Conservation (phyloP, 768 basidiomycete genomes). For the Psilocybe tampanensis region DNA sequence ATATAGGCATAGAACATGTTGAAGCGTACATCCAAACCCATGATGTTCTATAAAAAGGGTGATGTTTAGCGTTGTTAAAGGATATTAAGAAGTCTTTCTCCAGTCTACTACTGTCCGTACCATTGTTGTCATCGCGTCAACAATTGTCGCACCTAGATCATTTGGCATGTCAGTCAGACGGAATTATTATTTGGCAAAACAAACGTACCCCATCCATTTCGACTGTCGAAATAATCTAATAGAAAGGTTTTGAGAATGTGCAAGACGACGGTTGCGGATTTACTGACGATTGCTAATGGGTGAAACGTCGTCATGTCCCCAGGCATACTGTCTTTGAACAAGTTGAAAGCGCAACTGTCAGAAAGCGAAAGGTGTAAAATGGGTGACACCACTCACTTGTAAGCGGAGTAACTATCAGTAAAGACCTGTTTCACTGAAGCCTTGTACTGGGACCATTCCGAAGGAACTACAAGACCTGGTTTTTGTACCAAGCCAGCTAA, state of each 20-base stretch:
- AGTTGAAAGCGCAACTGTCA: not conserved
- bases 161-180: constrained; percentile 18
- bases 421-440: constrained; percentile 53
- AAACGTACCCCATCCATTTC: constrained; percentile 46
- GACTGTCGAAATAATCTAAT: constrained; percentile 35
- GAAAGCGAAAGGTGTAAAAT: no score
- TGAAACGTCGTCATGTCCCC: constrained; percentile 60
- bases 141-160: constrained; percentile 62
- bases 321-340: constrained; percentile 54
- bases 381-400: constrained; percentile 46
- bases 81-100: not conserved
- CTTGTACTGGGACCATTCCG: constrained; percentile 33
- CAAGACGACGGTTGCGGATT: not conserved
- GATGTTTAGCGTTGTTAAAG: not conserved
- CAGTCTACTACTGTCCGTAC: constrained; percentile 37
- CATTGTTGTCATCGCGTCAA: constrained; percentile 65
- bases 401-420: constrained; percentile 52
- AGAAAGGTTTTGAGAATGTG: not conserved
- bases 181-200: not conserved
- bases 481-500: constrained; percentile 47
- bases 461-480: constrained; percentile 43
- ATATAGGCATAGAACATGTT: not conserved
- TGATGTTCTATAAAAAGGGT: constrained; percentile 44
- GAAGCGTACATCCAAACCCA: constrained; percentile 51
- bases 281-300: constrained; percentile 45